phyloP scores from a whole-genome alignment of 1,139 yeast species.

The Spathaspora sp. region DNA sequence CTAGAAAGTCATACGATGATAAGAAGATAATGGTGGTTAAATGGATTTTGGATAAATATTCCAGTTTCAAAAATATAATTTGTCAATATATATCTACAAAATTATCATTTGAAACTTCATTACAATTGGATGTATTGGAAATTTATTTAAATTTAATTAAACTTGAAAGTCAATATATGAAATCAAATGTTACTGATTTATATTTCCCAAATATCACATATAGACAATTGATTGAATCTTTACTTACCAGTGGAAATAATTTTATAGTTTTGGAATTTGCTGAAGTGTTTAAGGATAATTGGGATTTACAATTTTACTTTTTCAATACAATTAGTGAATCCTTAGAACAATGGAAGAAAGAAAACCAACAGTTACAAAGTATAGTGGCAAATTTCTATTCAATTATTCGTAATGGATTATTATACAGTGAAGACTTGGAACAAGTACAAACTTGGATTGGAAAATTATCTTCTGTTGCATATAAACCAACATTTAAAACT shows the following conservation, averaged over 20 bases:
- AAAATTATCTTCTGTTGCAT: constrained; percentile 54
- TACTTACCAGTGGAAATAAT: constrained; percentile 50
- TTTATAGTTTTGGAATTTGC: constrained; percentile 61
- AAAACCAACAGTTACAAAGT: constrained; percentile 19
- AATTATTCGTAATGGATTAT: constrained; percentile 32
- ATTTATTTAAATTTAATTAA: constrained; percentile 60
- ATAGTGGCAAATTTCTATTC: constrained; percentile 43
- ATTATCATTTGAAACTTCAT: constrained; percentile 38
- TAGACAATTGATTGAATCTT: constrained; percentile 42
- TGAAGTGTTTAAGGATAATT: constrained; percentile 50
- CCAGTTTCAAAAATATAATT: constrained; percentile 49
- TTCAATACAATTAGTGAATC: constrained; percentile 32
- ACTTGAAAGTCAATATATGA: constrained; percentile 56
- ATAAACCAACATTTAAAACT: constrained; percentile 58
- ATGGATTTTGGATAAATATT: constrained; percentile 68
- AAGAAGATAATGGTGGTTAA: constrained; percentile 48
- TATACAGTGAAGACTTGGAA: constrained; percentile 27
- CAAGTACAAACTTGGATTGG: constrained; percentile 33
- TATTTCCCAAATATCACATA: constrained; percentile 66
- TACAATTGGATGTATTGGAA: constrained; percentile 64
- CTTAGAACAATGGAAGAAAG: constrained; percentile 22
- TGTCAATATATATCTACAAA: constrained; percentile 37
- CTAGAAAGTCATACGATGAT: constrained; percentile 44
- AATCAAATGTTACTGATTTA: constrained; percentile 46
- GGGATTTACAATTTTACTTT: constrained; percentile 70